A percentile compares a stretch with the other conserved stretches of the same genome.
Evolutionary conservation across 129 eudicot species (phyloP).

Genomic region (Lonicera japonica): DNA sequence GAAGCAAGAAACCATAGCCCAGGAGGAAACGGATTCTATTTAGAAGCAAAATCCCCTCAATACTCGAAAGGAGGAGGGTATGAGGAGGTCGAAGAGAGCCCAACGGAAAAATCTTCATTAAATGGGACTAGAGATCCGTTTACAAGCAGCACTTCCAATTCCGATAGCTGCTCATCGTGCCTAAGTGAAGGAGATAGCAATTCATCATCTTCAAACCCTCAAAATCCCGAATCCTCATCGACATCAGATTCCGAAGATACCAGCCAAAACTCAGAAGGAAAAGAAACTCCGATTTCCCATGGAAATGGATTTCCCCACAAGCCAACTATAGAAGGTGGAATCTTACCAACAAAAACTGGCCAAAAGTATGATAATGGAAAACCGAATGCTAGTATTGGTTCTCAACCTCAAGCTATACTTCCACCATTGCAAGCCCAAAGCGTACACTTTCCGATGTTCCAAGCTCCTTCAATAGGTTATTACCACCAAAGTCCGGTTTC

Average conservation of each 20-base stretch:
- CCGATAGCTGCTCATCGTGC: constrained; percentile 86
- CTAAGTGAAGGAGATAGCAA: constrained; percentile 77
- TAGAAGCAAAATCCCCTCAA: neutral
- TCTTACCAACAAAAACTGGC: neutral
- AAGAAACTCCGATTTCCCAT: constrained; percentile 32
- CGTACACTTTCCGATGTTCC: constrained; percentile 58
- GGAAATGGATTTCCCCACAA: constrained; percentile 22
- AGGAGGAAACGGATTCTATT: too few relatives aligned
- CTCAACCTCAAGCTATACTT: constrained; percentile 40
- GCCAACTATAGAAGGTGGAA: constrained; percentile 3
- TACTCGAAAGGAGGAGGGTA: constrained; percentile 1
- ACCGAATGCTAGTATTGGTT: constrained; percentile 12
- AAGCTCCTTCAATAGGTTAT: constrained; percentile 57
- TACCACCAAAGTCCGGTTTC: constrained; percentile 53
- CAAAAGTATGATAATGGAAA: neutral
- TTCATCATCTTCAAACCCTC: constrained; percentile 48
- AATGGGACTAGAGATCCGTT: constrained; percentile 35
- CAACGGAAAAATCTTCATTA: neutral
- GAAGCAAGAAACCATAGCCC: constrained; percentile 15
- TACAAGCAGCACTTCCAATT: constrained; percentile 49
- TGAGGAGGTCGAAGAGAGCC: constrained; percentile 11
- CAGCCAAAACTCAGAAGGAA: constrained; percentile 49
- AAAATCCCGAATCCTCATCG: constrained; percentile 53
- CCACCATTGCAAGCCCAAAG: constrained; percentile 54
- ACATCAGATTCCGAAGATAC: constrained; percentile 84